These are phyloP conservation scores for Gossypium sturtianum DNA, from an alignment of 345 rosid species.

Conservation along the genomic window DNA sequence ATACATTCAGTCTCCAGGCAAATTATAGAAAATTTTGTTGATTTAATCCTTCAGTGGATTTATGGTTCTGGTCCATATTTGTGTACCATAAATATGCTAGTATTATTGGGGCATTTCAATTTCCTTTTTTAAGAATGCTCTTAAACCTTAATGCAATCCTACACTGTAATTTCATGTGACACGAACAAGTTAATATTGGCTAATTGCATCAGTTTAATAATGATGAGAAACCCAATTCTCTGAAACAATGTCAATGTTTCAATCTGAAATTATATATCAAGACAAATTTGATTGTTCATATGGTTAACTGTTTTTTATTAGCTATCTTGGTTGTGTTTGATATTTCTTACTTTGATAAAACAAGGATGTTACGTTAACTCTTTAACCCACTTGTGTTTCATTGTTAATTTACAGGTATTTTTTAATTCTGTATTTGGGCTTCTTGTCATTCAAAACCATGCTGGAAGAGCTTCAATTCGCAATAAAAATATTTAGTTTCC, in stretches of 20 bases:
- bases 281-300: neutral
- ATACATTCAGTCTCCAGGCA: neutral
- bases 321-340: neutral
- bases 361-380: no score
- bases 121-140: neutral
- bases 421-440: neutral
- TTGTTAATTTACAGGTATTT: neutral
- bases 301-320: neutral
- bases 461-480: neutral
- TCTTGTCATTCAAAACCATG: neutral
- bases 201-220: neutral
- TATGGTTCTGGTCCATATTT: conserved; percentile 4
- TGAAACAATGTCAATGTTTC: neutral
- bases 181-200: neutral
- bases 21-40: neutral
- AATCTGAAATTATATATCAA: neutral
- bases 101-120: neutral
- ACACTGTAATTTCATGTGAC: neutral
- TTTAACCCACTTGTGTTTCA: neutral
- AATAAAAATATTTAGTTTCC: neutral
- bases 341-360: neutral
- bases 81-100: neutral
- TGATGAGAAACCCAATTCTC: neutral
- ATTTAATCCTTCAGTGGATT: neutral
- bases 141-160: neutral